These are phyloP conservation scores for Saraca asoca DNA, from an alignment of 331 rosid species.

Conservation along the genomic window DNA sequence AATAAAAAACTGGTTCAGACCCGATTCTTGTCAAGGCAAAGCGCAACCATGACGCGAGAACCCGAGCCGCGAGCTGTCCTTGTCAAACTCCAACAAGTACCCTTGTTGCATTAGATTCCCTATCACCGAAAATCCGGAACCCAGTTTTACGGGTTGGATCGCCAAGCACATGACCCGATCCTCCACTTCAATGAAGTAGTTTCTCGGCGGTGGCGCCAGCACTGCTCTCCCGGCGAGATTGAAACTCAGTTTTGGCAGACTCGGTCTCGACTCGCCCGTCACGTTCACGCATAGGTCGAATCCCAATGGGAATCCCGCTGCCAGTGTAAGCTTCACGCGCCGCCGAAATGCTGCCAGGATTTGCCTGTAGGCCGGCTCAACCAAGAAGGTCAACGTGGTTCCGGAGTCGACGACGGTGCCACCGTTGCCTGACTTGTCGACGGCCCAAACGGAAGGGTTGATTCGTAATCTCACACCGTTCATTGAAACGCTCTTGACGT, in stretches of 20 bases:
- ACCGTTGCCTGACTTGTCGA: constrained; percentile 59
- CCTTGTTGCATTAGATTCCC: constrained; percentile 93
- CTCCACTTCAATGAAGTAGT: constrained; percentile 58
- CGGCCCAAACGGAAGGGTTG: constrained; percentile 52
- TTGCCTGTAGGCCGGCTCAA: constrained; percentile 52
- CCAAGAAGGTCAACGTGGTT: constrained; percentile 58
- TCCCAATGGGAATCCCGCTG: constrained; percentile 27
- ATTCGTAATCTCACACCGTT: constrained; percentile 49
- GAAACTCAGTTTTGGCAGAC: constrained; percentile 60
- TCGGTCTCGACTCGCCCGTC: constrained; percentile 39
- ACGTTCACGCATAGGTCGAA: constrained; percentile 74
- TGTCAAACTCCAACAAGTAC: constrained; percentile 69
- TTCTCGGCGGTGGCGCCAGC: constrained; percentile 63
- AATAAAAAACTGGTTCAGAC: constrained; percentile 1
- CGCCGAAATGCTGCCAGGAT: constrained; percentile 49
- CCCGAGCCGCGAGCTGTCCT: constrained; percentile 62
- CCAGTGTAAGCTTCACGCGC: constrained; percentile 36
- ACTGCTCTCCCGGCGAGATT: constrained; percentile 43
- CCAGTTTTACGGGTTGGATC: constrained; percentile 56
- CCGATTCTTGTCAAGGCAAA: constrained; percentile 37
- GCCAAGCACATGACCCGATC: constrained; percentile 66
- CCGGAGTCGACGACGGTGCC: constrained; percentile 83
- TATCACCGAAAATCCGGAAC: constrained; percentile 61
- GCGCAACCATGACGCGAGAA: constrained; percentile 86
- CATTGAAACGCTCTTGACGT: constrained; percentile 44